Base-by-base conservation (phyloP, 805 yeast genomes). In the Spathaspora sp. region DNA sequence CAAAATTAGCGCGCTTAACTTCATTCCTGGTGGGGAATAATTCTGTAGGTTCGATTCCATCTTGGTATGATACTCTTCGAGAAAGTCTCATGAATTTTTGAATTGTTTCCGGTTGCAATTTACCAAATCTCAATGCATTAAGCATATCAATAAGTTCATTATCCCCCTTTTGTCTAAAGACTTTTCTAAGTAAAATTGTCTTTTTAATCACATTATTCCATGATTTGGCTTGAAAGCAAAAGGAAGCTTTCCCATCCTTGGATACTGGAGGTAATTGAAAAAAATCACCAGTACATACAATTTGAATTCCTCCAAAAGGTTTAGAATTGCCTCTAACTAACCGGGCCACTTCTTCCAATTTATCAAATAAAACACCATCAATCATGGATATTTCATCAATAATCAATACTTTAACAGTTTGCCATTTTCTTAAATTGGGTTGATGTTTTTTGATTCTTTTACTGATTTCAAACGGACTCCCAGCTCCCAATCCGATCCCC, bases 301-400 rank as follows among this genome's bases (percentile, higher is more conserved):
- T 58, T 62, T 94, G 99, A 44, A 94, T 85, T 0, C 99, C 99
- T 5, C 99, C 99, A 75, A 94, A 94, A 0, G 97, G 97, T 47
- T 56, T 57, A 12, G 72, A 65, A 19, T 68, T 73, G 39, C 85
- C 76, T 5, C 88, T 67, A 2, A 86, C 49, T 0, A 60, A 61
- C 57, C 86, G 76, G 0, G 94, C 97, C 38, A 93, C 68, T 10
- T 63, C 69, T 54, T 90, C 87, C 48, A 94, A 72, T 60, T 90
- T 90, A 46, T 86, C 87, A 55, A 94, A 79, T 47, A 93, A 75
- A 1, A 62, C 72, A 0, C 91, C 96, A 61, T 90, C 96, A 52
- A 94, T 80, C 99, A 94, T 94, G 0, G 98, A 92, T 2, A 94
- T 79, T 68, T 94, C 99, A 70, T 94, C 99, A 52, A 94, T 80